A percentile compares a stretch with the other conserved stretches of the same genome.
phyloP scores from a whole-genome alignment of 78 protist genomes.

The Creolimax fragrantissima region DNA sequence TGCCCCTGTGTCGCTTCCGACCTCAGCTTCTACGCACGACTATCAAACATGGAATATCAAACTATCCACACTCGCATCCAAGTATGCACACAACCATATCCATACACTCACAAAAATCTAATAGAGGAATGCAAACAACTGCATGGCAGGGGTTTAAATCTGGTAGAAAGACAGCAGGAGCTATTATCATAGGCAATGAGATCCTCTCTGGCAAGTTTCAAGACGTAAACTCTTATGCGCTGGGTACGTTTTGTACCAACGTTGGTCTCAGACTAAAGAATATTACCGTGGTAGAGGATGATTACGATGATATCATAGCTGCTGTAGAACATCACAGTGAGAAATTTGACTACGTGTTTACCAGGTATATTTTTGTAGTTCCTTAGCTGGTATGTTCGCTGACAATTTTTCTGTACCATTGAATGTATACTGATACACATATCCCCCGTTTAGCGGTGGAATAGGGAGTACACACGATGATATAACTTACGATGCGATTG shows the following conservation, averaged over 20 bases:
- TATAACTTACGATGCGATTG: not conserved
- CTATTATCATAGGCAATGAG: not conserved
- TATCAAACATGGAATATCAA: too few relatives aligned
- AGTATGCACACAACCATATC: too few relatives aligned
- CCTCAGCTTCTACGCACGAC: too few relatives aligned
- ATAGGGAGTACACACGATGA: not conserved
- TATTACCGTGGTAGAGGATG: not conserved
- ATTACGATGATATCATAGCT: not conserved
- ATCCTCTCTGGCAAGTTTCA: not conserved
- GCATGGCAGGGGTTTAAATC: too few relatives aligned
- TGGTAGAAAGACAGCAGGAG: not conserved
- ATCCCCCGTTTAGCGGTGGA: not conserved
- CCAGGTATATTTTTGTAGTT: too few relatives aligned
- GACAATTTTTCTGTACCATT: too few relatives aligned
- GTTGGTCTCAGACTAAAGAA: not conserved
- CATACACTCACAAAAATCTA: too few relatives aligned
- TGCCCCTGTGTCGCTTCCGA: too few relatives aligned
- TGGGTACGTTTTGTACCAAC: not conserved
- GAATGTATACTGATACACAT: too few relatives aligned
- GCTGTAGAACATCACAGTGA: not conserved
- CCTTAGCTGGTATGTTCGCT: too few relatives aligned
- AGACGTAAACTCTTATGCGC: not conserved
- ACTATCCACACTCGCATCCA: too few relatives aligned
- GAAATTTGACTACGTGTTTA: not conserved
- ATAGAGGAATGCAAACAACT: too few relatives aligned